Evolutionary conservation across 2,329 filamentous ascomycete species (phyloP).

Genomic region (Colletotrichum cereale): DNA sequence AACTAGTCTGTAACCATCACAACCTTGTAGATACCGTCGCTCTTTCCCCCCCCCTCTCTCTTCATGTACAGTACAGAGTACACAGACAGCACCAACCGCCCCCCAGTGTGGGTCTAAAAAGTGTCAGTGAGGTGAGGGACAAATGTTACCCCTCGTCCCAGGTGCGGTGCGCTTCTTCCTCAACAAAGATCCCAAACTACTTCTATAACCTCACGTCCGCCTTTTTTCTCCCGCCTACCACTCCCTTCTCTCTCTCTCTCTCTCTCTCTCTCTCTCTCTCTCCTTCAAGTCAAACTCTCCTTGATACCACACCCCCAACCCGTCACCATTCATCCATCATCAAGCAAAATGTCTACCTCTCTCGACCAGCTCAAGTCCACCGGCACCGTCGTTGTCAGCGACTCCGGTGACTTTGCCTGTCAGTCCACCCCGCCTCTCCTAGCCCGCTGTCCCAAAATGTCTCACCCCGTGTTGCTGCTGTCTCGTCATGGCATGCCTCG

Average conservation of each 20-base stretch:
- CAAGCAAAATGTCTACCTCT: slow-evolving; percentile 79
- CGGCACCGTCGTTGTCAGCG: slow-evolving; percentile 97
- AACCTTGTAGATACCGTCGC: slow-evolving; percentile 5
- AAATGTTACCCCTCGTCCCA: slow-evolving; percentile 26
- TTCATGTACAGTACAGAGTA: background rate
- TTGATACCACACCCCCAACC: slow-evolving; percentile 32
- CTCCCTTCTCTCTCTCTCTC: slow-evolving; percentile 17
- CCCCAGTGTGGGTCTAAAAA: slow-evolving; percentile 13
- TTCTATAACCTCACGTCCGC: slow-evolving; percentile 25
- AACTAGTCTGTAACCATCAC: background rate
- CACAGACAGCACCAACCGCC: slow-evolving; percentile 4
- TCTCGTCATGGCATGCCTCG: background rate
- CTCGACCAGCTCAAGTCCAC: slow-evolving; percentile 97
- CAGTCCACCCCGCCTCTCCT: slow-evolving; percentile 55
- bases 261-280: slow-evolving; percentile 1
- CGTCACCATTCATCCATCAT: slow-evolving; percentile 22
- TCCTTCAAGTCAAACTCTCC: slow-evolving; percentile 13
- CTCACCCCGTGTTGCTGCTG: slow-evolving; percentile 16
- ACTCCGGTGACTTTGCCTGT: slow-evolving; percentile 91
- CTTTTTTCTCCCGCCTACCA: slow-evolving; percentile 23
- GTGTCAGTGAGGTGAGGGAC: slow-evolving; percentile 21
- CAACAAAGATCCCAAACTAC: slow-evolving; percentile 28
- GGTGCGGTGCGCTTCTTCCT: slow-evolving; percentile 14
- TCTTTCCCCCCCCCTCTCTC: background rate
- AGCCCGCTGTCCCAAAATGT: slow-evolving; percentile 12